phyloP scores from a whole-genome alignment of 179 eudicot species.

The Camellia oleifera region DNA sequence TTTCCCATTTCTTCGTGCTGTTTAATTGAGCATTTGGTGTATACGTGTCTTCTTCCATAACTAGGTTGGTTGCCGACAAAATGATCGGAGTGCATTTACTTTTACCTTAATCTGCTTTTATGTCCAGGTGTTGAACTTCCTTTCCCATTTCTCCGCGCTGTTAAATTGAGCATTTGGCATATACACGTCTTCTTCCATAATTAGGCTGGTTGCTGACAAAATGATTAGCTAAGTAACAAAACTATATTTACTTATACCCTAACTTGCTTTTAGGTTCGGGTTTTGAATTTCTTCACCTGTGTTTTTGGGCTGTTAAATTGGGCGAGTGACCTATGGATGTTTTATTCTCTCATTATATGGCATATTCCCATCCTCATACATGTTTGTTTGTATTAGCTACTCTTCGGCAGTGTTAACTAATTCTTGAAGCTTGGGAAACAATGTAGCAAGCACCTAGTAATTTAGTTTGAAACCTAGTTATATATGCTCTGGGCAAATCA shows the following conservation, averaged over 20 bases:
- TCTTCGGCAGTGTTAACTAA: too few species aligned
- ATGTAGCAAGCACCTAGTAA: too few species aligned
- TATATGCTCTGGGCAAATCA: neutral
- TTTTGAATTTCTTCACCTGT: neutral
- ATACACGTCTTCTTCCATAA: too few species aligned
- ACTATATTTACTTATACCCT: neutral
- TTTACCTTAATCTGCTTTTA: neutral
- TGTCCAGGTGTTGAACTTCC: neutral
- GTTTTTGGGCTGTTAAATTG: neutral
- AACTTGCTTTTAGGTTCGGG: neutral
- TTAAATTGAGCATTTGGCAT: neutral
- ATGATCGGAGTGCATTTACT: neutral
- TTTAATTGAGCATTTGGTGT: too few species aligned
- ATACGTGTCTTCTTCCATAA: too few species aligned
- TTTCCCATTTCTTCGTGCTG: too few species aligned
- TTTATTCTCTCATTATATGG: neutral
- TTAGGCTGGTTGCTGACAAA: too few species aligned
- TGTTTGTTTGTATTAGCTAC: neutral
- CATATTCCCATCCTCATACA: too few species aligned
- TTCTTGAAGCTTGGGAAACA: too few species aligned
- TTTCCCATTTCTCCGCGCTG: neutral
- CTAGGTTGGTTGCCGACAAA: neutral
- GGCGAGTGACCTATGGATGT: neutral
- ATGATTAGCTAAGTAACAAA: too few species aligned
- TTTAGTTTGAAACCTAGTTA: neutral